Evolutionary conservation across 2,329 filamentous ascomycete genomes (phyloP).

Genomic region (Fusarium staphyleae): DNA sequence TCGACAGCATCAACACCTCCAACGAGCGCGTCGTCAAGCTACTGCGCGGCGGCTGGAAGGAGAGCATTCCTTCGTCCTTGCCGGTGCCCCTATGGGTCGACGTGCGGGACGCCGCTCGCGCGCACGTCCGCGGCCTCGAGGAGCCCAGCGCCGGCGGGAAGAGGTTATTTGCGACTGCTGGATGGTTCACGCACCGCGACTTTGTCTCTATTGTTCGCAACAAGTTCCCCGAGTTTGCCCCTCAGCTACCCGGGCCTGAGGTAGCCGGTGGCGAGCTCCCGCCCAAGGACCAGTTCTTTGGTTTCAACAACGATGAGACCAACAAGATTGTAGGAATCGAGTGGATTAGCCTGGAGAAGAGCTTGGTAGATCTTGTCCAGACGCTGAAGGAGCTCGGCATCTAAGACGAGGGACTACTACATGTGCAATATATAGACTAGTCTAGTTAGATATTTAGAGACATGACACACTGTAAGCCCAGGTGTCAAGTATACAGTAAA

Average conservation of each 20-base stretch:
- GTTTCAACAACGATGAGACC: slow-evolving; percentile 65
- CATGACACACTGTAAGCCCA: slow-evolving; percentile 3
- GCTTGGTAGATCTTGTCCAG: slow-evolving; percentile 68
- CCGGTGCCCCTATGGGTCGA: slow-evolving; percentile 59
- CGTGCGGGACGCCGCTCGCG: slow-evolving; percentile 62
- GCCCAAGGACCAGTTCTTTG: slow-evolving; percentile 54
- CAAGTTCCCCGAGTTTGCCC: slow-evolving; percentile 59
- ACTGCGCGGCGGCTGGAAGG: slow-evolving; percentile 59
- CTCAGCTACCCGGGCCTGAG: slow-evolving; percentile 55
- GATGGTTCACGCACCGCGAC: slow-evolving; percentile 55
- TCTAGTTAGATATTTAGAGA: not conserved
- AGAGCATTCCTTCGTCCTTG: slow-evolving; percentile 51
- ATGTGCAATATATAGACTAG: too few species aligned
- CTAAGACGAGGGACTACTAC: slow-evolving; percentile 10
- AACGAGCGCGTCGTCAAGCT: slow-evolving; percentile 60
- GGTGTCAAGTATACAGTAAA: slow-evolving; percentile 7
- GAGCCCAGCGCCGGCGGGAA: slow-evolving; percentile 55
- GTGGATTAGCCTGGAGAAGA: slow-evolving; percentile 68
- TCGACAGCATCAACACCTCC: slow-evolving; percentile 60
- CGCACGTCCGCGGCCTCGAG: slow-evolving; percentile 62
- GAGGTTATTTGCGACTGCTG: slow-evolving; percentile 58
- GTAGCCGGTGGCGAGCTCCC: slow-evolving; percentile 53
- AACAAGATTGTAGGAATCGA: slow-evolving; percentile 67
- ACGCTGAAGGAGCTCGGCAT: slow-evolving; percentile 60
- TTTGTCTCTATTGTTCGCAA: slow-evolving; percentile 53